Percentiles rank a stretch among this genome's conserved stretches.
Evolutionary conservation across 352 stramenopile species (phyloP).

Genomic region (Hyaloperonospora brassicae): DNA sequence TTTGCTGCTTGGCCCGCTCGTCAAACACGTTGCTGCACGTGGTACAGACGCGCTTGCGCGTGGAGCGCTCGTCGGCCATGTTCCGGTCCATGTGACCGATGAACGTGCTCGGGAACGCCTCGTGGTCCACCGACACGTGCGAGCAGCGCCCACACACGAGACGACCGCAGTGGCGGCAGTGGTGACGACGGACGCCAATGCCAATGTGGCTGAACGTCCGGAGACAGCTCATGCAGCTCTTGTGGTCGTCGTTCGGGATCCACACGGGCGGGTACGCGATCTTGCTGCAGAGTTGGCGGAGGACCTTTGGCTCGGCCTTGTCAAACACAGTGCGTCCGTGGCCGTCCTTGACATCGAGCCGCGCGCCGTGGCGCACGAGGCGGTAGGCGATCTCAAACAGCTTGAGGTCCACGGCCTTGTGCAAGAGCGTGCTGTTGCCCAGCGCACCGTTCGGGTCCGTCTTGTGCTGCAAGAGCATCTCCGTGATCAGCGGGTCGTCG

Average conservation of each 20-base stretch:
- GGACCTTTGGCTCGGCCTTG: constrained; percentile 64
- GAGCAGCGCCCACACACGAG: constrained; percentile 75
- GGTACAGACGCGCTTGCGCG: constrained; percentile 67
- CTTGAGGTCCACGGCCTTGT: constrained; percentile 62
- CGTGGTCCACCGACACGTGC: constrained; percentile 59
- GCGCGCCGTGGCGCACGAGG: constrained; percentile 70
- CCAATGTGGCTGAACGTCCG: constrained; percentile 57
- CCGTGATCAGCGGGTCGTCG: constrained; percentile 67
- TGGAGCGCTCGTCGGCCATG: constrained; percentile 33
- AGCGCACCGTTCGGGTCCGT: constrained; percentile 59
- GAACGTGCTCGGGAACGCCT: constrained; percentile 63
- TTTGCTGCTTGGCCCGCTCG: constrained; percentile 45
- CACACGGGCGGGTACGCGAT: constrained; percentile 77
- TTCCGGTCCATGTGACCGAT: constrained; percentile 32
- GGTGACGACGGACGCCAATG: constrained; percentile 66
- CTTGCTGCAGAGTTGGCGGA: constrained; percentile 67
- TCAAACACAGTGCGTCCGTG: constrained; percentile 77
- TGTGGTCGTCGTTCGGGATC: constrained; percentile 63
- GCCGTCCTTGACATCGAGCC: constrained; percentile 67
- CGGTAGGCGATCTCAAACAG: constrained; percentile 70
- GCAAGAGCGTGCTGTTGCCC: constrained; percentile 60
- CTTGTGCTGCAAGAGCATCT: constrained; percentile 75
- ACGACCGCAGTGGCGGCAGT: constrained; percentile 80
- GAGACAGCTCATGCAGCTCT: constrained; percentile 74
- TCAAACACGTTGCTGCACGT: constrained; percentile 67